Conservation (phyloP, 2,329 filamentous ascomycete genomes). For the Pyrenochaeta sp. region DNA sequence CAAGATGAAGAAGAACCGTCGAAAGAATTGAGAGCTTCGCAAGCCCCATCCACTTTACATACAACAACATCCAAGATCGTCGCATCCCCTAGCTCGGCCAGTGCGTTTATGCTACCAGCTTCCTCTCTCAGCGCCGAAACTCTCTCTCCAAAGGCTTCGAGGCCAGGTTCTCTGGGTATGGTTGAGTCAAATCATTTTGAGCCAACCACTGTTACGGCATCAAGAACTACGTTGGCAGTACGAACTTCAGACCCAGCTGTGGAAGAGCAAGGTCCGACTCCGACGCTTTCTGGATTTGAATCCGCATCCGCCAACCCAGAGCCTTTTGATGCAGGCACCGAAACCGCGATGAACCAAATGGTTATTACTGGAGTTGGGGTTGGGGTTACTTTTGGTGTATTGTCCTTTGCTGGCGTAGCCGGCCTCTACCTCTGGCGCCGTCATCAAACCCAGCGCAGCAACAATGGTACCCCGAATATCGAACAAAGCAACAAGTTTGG, state of each 20-base stretch:
- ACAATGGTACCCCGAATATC: background rate
- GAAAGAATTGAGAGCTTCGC: background rate
- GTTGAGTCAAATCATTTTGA: background rate
- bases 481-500: background rate
- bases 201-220: slow-evolving; percentile 10
- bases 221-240: slow-evolving; percentile 13
- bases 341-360: background rate
- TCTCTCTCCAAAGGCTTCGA: background rate
- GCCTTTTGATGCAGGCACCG: background rate
- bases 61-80: background rate
- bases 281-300: background rate
- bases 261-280: background rate
- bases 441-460: slow-evolving; percentile 4
- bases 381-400: slow-evolving; percentile 23
- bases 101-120: background rate
- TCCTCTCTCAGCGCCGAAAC: background rate
- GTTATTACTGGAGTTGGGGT: slow-evolving; percentile 25
- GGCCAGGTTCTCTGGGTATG: background rate
- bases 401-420: slow-evolving; percentile 13
- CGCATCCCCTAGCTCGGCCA: background rate
- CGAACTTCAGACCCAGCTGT: background rate
- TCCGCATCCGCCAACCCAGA: background rate
- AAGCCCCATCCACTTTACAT: background rate
- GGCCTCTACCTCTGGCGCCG: slow-evolving; percentile 27
- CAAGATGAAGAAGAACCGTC: background rate